Conservation (phyloP, 306 rosid genomes). For the Medicago lupulina region DNA sequence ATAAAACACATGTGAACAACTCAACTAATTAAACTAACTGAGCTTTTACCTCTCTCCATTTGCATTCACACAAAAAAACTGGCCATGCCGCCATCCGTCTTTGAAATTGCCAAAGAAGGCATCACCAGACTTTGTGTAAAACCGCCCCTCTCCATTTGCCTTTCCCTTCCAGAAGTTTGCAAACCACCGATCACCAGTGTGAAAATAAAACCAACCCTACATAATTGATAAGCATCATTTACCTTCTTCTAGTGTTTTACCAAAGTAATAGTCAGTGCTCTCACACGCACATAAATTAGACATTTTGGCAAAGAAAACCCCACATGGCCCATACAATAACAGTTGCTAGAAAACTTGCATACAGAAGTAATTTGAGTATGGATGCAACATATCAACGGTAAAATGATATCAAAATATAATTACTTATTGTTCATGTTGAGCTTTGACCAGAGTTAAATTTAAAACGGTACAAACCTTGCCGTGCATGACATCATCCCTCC, state of each 20-base stretch:
- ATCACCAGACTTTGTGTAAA: constrained; percentile 85
- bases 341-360: neutral
- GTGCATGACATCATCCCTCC: constrained; percentile 97
- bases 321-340: neutral
- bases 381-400: neutral
- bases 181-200: constrained; percentile 90
- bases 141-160: constrained; percentile 95
- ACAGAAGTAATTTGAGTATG: neutral
- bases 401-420: constrained; percentile 13
- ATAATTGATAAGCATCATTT: constrained; percentile 39
- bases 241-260: constrained; percentile 17
- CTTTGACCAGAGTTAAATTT: constrained; percentile 24
- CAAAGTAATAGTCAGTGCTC: constrained; percentile 24
- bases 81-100: constrained; percentile 92
- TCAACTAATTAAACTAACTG: neutral
- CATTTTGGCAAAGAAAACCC: constrained; percentile 11
- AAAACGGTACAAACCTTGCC: constrained; percentile 76
- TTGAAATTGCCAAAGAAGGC: constrained; percentile 85
- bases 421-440: constrained; percentile 5
- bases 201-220: constrained; percentile 96
- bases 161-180: constrained; percentile 99
- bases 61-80: constrained; percentile 79
- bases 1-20: neutral
- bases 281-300: neutral
- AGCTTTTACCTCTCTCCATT: constrained; percentile 69